Evolutionary conservation across 2,329 filamentous ascomycete species (phyloP), one percentile per base, ranked within the genome.

Genomic region (Stagonosporopsis chrysanthemi): DNA sequence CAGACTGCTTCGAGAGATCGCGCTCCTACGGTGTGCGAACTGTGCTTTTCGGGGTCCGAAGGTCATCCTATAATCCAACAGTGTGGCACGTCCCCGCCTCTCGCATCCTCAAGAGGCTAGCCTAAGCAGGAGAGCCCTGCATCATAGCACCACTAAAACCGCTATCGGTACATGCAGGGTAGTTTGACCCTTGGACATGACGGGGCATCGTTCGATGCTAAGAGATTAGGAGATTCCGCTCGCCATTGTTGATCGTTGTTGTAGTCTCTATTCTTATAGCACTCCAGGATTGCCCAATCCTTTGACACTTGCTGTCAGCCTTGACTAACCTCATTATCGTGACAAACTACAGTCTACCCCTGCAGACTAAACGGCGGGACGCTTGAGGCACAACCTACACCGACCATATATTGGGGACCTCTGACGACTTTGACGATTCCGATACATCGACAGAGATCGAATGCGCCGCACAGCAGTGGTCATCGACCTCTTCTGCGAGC

Each of bases 71-170:
- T 23, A 19, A 38, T 49, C 35, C 28, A 50, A 56, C 26, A 17
- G 19, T 36, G 17, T 41, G 47, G 46, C 36, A 19, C n/a, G 14
- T 24, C 31, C 43, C 23, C 31, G 31, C 19, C 38, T 43, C 38
- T 47, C 31, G 39, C 29, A 35, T 14, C 43, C 29, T 36, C 19
- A 36, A 38, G 12, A 31, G 43, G 47, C 54, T 56, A 52, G 54
- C 42, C 47, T 11, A 33, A 47, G 43, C 24, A 47, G 47, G 47
- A 52, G 47, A 52, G 54, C 54, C 54, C 47, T 56, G 47, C 31
- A 47, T 42, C 26, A 36, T 47, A 4, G 38, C 54, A 42, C 31
- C 17, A 51, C 24, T 42, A 35, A 33, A 44, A 45, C 36, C 36
- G 31, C 41, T 24, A 38, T 38, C 17, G 42, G 29, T 38, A 29